Conservation (phyloP, 768 basidiomycete genomes). For the Tulasnella sp. region DNA sequence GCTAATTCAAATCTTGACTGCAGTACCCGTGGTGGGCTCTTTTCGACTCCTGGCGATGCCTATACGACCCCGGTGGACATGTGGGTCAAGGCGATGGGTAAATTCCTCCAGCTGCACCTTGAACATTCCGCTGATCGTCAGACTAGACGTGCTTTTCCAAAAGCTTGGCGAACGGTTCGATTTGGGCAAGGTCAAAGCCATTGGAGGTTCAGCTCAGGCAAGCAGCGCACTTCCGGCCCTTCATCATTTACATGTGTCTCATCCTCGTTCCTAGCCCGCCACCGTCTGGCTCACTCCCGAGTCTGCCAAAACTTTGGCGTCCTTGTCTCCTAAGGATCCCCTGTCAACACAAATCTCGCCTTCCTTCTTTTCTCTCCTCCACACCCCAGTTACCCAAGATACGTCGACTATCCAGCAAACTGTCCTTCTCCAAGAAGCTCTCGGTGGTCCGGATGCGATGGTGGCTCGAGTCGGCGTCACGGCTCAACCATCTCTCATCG, state of each 20-base stretch:
- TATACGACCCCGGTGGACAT: slow-evolving; percentile 82
- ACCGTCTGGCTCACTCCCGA: slow-evolving; percentile 83
- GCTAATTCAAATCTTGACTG: not conserved
- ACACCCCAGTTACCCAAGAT: slow-evolving; percentile 64
- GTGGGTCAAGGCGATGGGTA: slow-evolving; percentile 81
- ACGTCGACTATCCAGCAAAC: slow-evolving; percentile 72
- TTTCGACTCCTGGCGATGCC: slow-evolving; percentile 74
- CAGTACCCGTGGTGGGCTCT: slow-evolving; percentile 77
- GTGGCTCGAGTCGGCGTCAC: slow-evolving; percentile 61
- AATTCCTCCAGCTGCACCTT: slow-evolving; percentile 23
- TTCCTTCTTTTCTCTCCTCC: slow-evolving; percentile 55
- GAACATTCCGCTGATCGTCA: slow-evolving; percentile 21
- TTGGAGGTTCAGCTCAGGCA: slow-evolving; percentile 71
- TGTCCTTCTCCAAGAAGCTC: slow-evolving; percentile 55
- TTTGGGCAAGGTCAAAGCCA: slow-evolving; percentile 53
- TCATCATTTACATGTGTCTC: not conserved
- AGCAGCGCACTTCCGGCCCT: slow-evolving; percentile 14
- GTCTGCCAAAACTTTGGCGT: slow-evolving; percentile 56
- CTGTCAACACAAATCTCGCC: slow-evolving; percentile 56
- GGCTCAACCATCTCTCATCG: slow-evolving; percentile 54
- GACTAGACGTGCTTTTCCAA: slow-evolving; percentile 59
- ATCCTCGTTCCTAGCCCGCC: slow-evolving; percentile 37
- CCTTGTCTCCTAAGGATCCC: slow-evolving; percentile 57
- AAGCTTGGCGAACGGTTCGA: slow-evolving; percentile 61
- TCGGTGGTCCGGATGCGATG: slow-evolving; percentile 70